These are phyloP conservation scores for Colletotrichum sidae DNA, from an alignment of 2,329 filamentous ascomycete species.

Conservation along the genomic window DNA sequence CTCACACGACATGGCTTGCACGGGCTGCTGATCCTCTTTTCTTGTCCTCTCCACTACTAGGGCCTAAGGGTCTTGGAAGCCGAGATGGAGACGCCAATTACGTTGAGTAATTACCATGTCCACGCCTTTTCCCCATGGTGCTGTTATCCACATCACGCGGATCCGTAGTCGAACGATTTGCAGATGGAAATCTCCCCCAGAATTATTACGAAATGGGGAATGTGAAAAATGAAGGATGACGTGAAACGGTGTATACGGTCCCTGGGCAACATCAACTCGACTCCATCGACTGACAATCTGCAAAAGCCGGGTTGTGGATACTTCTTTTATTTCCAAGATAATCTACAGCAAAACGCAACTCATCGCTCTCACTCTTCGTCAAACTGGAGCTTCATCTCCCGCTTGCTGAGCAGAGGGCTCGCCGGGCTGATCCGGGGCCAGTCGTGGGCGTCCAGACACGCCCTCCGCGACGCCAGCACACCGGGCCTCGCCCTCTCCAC, in stretches of 20 bases:
- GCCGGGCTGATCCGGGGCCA: constrained; percentile 53
- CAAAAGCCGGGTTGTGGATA: too few species aligned
- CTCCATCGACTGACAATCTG: too few species aligned
- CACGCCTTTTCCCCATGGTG: background rate
- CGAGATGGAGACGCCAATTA: constrained; percentile 5
- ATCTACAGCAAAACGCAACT: background rate
- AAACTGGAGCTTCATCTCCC: constrained; percentile 49
- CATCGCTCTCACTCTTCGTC: constrained; percentile 41
- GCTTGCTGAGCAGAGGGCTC: constrained; percentile 53
- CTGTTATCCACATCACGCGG: constrained; percentile 17
- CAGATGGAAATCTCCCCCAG: constrained; percentile 3
- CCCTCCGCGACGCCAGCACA: constrained; percentile 62
- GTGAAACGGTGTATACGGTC: background rate
- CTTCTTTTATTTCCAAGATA: background rate
- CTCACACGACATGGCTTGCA: constrained; percentile 7
- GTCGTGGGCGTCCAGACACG: constrained; percentile 66
- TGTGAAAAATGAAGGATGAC: background rate
- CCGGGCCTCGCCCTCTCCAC: constrained; percentile 56
- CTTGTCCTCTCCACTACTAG: background rate
- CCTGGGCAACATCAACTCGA: too few species aligned
- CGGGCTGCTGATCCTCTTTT: constrained; percentile 23
- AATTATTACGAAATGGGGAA: too few species aligned
- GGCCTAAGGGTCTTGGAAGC: background rate
- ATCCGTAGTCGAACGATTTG: constrained; percentile 8
- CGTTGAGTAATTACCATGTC: background rate